Evolutionary conservation across 441 rosid species (phyloP).

Genomic region (Populus trichocarpa): DNA sequence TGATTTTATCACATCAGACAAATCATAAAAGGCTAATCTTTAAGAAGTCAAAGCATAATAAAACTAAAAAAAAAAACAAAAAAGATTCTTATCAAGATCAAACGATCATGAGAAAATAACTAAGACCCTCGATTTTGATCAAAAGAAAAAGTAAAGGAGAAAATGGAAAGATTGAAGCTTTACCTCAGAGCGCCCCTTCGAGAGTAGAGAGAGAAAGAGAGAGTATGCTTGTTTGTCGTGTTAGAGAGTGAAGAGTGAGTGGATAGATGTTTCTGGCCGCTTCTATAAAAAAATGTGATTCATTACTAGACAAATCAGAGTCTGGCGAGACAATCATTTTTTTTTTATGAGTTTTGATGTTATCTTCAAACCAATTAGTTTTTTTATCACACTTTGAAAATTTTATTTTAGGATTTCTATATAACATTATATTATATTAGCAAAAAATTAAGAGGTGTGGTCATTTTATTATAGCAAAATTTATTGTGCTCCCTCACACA

Average conservation of each 20-base stretch:
- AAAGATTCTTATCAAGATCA: not conserved
- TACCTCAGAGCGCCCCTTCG: constrained; percentile 54
- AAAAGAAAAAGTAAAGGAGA: not conserved
- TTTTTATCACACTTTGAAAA: no score
- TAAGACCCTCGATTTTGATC: not conserved
- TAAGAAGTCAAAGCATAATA: not conserved
- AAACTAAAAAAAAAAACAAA: not conserved
- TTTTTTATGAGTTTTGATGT: no score
- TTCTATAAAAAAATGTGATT: not conserved
- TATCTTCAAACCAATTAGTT: no score
- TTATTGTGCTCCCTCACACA: no score
- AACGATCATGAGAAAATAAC: not conserved
- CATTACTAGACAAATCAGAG: not conserved
- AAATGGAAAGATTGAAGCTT: not conserved
- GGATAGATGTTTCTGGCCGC: not conserved
- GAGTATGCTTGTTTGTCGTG: not conserved
- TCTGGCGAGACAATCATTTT: not conserved
- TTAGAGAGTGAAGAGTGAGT: not conserved
- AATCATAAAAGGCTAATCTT: not conserved
- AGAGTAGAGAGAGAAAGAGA: not conserved
- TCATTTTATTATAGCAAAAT: no score
- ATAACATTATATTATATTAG: no score
- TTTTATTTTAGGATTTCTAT: no score
- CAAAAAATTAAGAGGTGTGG: no score
- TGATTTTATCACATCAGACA: not conserved